Base-by-base conservation (phyloP, 805 yeast species). In the Komagataella mondaviorum region DNA sequence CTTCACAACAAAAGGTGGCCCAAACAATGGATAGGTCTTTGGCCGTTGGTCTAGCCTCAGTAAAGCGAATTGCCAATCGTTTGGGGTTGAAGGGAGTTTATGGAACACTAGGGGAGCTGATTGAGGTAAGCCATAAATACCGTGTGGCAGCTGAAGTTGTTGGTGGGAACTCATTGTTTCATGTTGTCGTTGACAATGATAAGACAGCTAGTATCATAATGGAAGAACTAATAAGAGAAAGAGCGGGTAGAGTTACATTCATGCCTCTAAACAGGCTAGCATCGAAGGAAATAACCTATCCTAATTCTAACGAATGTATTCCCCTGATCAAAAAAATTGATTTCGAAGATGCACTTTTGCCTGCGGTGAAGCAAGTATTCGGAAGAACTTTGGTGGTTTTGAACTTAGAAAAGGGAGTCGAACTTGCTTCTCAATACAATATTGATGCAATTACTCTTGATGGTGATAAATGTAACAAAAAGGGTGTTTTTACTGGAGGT, bases 401-500 rank as follows among this genome's bases (percentile, higher is more conserved):
- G 52, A 80, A 83, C 55, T 66, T 91, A 48, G 81, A 76, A 48
- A 71, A 73, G 30, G 95, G 95, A 3, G 71, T 82, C 2, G 83
- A 80, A 56, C 67, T 85, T 24, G 81, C 96, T 0, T 76, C 77
- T 48, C 65, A 69, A 7, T 77, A 71, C 62, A 76, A 78, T 30
- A 66, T 90, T 22, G 81, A 78, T 57, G 86, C 96, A 0, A 85
- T 93, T 14, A 93, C 99, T 0, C 68, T 91, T 16, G 95, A 88
- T 63, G 99, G 99, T 57, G 98, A 93, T 62, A 72, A 88, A 56
- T 88, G 88, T 49, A 95, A 88, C 58, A 80, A 79, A 48, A 78
- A 73, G 56, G 99, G 99, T 64, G 85, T 85, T 1, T 64, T 93
- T 47, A 81, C 88, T 22, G 98, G 98, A 65, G 98, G 98, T 49